A percentile compares a stretch with the other conserved stretches of the same genome.
phyloP scores from a whole-genome alignment of 2,329 filamentous ascomycete species.

The Colletotrichum spinosum region DNA sequence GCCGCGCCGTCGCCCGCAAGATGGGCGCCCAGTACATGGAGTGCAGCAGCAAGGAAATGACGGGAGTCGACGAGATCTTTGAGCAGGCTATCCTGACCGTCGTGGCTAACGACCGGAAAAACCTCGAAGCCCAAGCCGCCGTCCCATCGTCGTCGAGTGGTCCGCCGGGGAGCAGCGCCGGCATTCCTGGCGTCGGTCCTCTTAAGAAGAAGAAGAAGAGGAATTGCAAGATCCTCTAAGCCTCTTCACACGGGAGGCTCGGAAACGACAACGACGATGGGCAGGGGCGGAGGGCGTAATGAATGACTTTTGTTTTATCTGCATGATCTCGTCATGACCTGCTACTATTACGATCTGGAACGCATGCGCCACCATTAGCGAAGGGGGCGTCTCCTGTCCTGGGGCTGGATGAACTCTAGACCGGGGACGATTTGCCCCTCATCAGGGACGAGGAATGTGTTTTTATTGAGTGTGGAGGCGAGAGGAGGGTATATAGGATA shows the following conservation, averaged over 20 bases:
- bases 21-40: conserved; percentile 98
- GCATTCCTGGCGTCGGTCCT: conserved; percentile 56
- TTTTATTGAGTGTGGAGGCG: conserved; percentile 15
- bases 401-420: conserved; percentile 37
- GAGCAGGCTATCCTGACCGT: conserved; percentile 90
- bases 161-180: conserved; percentile 45
- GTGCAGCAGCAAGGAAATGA: conserved; percentile 98
- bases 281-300: conserved; percentile 37
- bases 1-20: conserved; percentile 86
- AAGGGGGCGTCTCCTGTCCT: conserved; percentile 36
- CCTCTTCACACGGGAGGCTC: conserved; percentile 22
- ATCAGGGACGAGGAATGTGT: conserved; percentile 26
- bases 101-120: conserved; percentile 81
- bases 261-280: conserved; percentile 28
- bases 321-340: conserved; percentile 49
- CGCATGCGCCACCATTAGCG: conserved; percentile 37
- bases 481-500: conserved; percentile 31
- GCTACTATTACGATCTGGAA: conserved; percentile 39
- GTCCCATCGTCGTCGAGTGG: conserved; percentile 50
- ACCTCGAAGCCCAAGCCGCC: conserved; percentile 63
- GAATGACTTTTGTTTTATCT: conserved; percentile 40
- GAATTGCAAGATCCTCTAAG: conserved; percentile 83
- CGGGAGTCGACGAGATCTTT: conserved; percentile 96
- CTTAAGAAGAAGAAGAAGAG: conserved; percentile 85
- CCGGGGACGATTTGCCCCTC: conserved; percentile 23